Evolutionary conservation across 2,329 filamentous ascomycete species (phyloP), one percentile per base, ranked within the genome.

Genomic region (Cryphonectria parasitica): DNA sequence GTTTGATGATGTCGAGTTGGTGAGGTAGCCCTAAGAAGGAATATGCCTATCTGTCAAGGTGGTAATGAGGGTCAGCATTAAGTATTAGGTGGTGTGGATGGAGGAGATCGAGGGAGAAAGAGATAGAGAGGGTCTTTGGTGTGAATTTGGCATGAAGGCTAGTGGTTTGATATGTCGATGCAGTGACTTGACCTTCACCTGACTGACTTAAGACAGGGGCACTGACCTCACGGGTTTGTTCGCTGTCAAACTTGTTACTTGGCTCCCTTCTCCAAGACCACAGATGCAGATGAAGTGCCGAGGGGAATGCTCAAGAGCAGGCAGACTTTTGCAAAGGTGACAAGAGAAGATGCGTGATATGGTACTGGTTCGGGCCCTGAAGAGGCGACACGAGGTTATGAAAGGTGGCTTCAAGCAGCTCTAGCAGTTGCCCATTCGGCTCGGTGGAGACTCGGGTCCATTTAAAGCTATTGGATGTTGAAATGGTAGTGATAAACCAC

Each of bases 361-460:
- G 66, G 64, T 56, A 45, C 56, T 66, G 61, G 54, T 60, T 60
- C 25, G 39, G 6, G 17, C 22, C 52, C 52, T 49, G 54, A 39
- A 62, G 58, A 25, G 28, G 31, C 19, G 28, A 41, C 64, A 36
- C 63, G 66, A 69, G 71, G 56, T 71, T 66, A 62, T 68, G 70
- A 72, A 69, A 72, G 71, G 71, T 72, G 71, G 71, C 71, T 66
- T 68, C 67, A 66, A 71, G 62, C 64, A 69, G 66, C 69, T 63
- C 64, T 61, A 45, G 58, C 58, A 62, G 56, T 62, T 67, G 65
- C 65, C 39, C 39, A 43, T 67, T 67, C 58, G 65, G 54, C 22
- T 61, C 54, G 54, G 65, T 60, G 65, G 52, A 41, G 54, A 58
- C 52, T 60, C 28, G 28, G 36, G 22, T 31, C 36, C 52, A 28